Base-by-base conservation (phyloP, 257 asterid genomes). In the Solanum boliviense region DNA sequence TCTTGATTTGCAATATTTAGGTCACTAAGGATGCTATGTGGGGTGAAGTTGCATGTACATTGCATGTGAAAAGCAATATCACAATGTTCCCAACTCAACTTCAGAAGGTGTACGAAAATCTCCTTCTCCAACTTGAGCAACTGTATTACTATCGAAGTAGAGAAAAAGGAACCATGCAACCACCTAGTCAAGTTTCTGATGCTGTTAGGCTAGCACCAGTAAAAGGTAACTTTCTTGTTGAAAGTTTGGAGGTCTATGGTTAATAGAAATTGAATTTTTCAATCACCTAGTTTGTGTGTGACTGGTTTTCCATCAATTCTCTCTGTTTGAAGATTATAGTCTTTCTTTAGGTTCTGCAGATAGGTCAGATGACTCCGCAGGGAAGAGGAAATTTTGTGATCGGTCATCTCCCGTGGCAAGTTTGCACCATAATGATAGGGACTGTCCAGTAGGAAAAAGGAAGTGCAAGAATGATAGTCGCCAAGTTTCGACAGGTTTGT, bases 21-120 rank as follows among this genome's bases (percentile, higher is more conserved):
- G 98, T 94, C 73, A 93, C 93, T 11, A 92, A 87, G 88, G 89
- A 56, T 87, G 94, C 94, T 23, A 93, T 91, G 89, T 95, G 98
- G 98, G 92, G 91, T 10, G 98, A 93, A 41, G 92, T 95, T 78
- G 95, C 94, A 84, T 84, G 91, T 34, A 86, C 89, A 78, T 88
- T 89, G 84, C 90, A 90, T 83, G 41, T 71, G 79, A 89, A 88
- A 79, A 83, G 91, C 88, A 70, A 84, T 41, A 72, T 39, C 38
- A 35, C 88, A 31, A 84, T 92, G 39, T 56, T 92, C 83, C 91
- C 94, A 39, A 84, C 88, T 88, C 97, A 94, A 86, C 91, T 94
- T 87, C 94, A 91, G 84, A 93, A 87, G 29, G 83, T 92, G n/a
- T 94, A 95, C 39, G 90, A 91, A 83, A 87, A 34, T 75, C 91